Evolutionary conservation across 352 stramenopile species (phyloP), one percentile per base, ranked within the genome.

Genomic region (Peronospora belbahrii): DNA sequence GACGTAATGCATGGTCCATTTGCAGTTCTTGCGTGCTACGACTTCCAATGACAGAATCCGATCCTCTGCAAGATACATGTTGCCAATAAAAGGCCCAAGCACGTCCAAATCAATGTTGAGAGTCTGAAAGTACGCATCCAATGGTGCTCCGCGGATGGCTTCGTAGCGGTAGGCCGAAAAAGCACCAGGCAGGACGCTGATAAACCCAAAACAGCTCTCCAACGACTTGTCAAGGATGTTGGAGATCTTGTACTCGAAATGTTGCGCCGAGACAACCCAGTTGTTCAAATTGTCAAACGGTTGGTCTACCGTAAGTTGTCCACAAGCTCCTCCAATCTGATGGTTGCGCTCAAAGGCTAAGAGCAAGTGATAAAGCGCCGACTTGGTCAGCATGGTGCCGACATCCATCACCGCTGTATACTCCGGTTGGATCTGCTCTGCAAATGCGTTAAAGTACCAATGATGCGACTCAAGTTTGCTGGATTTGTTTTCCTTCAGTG

Each of bases 231-330:
- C 83, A 1, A 94, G 60, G 33, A 92, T 81, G 59, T 92, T 91
- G 34, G 76, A 88, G 35, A 92, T 90, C 50, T 92, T 92, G 76
- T 94, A 94, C 70, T 94, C 83, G 36, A 94, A 94, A 42, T 92
- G 68, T 44, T 94, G 83, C 6, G 83, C 83, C 14, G 76, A 87
- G 11, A 94, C 62, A 53, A 94, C 79, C 79, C 79, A 94, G 38
- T 94, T 94, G 57, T 72, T 87, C 56, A 94, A 50, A 51, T 91
- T 83, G 28, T 72, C 68, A 40, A 86, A 84, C 14, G 82, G 79
- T n/a, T 89, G 67, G 10, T 94, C 82, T 18, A 94, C 82, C 0
- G 78, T 71, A 17, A 94, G 61, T 35, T 94, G 79, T 0, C 82
- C 82, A 42, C 82, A 94, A 1, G 79, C 79, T 20, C 82, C 83